Conservation (phyloP, 129 eudicot genomes). For the Escallonia rubra region DNA sequence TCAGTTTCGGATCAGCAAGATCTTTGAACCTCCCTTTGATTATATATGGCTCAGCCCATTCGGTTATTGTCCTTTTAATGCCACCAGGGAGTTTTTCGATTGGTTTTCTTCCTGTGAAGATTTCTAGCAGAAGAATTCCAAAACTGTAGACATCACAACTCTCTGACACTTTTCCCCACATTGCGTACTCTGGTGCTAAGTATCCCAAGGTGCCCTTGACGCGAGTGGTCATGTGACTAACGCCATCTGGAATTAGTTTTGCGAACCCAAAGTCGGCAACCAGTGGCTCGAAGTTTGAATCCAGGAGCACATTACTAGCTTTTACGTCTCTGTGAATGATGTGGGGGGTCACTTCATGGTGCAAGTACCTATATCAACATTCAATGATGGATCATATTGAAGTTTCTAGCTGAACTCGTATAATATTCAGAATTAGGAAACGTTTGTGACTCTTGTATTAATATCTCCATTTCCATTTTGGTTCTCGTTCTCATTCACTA, state of each 20-base stretch:
- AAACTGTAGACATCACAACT: constrained; percentile 83
- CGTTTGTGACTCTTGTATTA: too few species aligned
- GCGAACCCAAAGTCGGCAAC: constrained; percentile 90
- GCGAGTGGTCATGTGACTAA: constrained; percentile 81
- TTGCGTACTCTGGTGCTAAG: constrained; percentile 81
- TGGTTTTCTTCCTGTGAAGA: constrained; percentile 70
- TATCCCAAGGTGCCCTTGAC: constrained; percentile 84
- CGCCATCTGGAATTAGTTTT: constrained; percentile 82
- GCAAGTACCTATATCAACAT: constrained; percentile 58
- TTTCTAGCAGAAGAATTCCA: constrained; percentile 65
- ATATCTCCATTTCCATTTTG: too few species aligned
- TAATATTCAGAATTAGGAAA: too few species aligned
- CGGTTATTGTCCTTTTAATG: constrained; percentile 65
- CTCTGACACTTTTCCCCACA: constrained; percentile 87
- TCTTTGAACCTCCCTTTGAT: constrained; percentile 50
- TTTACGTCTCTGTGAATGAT: constrained; percentile 82
- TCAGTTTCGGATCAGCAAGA: constrained; percentile 61
- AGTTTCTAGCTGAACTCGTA: too few species aligned
- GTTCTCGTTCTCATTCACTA: too few species aligned
- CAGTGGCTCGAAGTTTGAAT: constrained; percentile 67
- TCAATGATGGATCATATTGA: neutral
- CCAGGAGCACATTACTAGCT: constrained; percentile 77
- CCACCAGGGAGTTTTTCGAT: constrained; percentile 57
- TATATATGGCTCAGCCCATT: constrained; percentile 79
- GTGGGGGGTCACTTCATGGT: constrained; percentile 84